phyloP scores from a whole-genome alignment of 345 rosid species.

The Clarkia xantiana region DNA sequence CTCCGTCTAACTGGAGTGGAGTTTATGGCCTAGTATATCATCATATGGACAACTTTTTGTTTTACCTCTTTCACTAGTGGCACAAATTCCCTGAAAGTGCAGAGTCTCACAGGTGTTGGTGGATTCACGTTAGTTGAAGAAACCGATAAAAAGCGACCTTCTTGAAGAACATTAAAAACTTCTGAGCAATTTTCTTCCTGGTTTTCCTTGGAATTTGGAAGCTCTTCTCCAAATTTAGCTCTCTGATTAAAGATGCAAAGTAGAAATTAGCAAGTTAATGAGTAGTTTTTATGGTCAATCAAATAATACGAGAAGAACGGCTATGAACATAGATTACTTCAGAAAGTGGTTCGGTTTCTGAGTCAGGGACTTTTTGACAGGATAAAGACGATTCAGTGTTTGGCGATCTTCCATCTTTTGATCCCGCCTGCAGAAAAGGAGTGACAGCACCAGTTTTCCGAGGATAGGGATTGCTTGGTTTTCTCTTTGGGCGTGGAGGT shows the following conservation, averaged over 20 bases:
- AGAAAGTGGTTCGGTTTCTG: conserved; percentile 42
- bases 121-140: conserved; percentile 39
- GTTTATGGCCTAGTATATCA: conserved; percentile 11
- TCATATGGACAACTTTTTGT: conserved; percentile 11
- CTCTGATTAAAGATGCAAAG: conserved; percentile 25
- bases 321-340: conserved; percentile 26
- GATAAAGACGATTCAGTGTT: conserved; percentile 31
- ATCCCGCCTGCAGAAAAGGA: conserved; percentile 19
- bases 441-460: conserved; percentile 41
- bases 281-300: not conserved
- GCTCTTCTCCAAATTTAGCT: conserved; percentile 26
- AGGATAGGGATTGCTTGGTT: conserved; percentile 94
- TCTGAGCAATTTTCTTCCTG: conserved; percentile 63
- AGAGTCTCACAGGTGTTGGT: conserved; percentile 25
- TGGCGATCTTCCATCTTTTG: conserved; percentile 36
- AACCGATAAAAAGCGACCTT: conserved; percentile 36
- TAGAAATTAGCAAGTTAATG: conserved; percentile 8
- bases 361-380: conserved; percentile 36
- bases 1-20: too few relatives aligned
- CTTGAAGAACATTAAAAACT: conserved; percentile 31
- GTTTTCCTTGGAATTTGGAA: conserved; percentile 32
- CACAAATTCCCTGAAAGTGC: conserved; percentile 46
- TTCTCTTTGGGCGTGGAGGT: conserved; percentile 93
- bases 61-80: conserved; percentile 35
- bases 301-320: not conserved